phyloP scores from a whole-genome alignment of 2,329 filamentous ascomycete species.

The Trichoderma simmonsii region DNA sequence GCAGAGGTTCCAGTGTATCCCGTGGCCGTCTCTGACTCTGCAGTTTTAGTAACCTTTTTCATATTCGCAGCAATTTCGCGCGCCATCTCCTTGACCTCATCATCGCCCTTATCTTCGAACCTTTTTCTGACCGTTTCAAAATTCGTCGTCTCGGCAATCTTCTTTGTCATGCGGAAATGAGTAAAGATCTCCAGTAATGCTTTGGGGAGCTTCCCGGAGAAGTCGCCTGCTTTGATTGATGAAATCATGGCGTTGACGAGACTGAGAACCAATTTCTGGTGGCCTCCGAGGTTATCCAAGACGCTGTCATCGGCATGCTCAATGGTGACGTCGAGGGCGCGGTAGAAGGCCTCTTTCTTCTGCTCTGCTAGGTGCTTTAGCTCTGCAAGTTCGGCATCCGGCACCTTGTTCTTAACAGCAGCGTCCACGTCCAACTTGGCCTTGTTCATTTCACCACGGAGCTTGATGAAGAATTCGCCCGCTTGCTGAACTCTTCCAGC shows the following conservation, averaged over 20 bases:
- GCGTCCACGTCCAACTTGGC: conserved; percentile 45
- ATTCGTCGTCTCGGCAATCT: conserved; percentile 61
- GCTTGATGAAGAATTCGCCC: conserved; percentile 47
- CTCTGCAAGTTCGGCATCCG: conserved; percentile 35
- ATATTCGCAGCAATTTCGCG: conserved; percentile 53
- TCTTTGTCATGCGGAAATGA: conserved; percentile 58
- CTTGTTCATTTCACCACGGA: conserved; percentile 47
- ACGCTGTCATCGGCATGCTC: conserved; percentile 54
- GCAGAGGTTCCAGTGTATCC: conserved; percentile 41
- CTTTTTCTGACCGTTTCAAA: conserved; percentile 62
- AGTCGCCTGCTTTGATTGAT: conserved; percentile 52
- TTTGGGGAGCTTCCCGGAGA: conserved; percentile 52
- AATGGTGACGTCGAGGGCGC: conserved; percentile 52
- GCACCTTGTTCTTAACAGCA: conserved; percentile 41
- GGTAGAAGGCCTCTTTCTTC: conserved; percentile 48
- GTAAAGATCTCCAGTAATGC: conserved; percentile 59
- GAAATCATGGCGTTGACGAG: conserved; percentile 54
- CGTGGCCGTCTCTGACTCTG: conserved; percentile 35
- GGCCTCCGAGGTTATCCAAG: conserved; percentile 55
- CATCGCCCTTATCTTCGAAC: conserved; percentile 63
- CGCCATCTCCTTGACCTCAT: conserved; percentile 60
- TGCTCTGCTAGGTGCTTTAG: conserved; percentile 42
- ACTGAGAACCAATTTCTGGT: conserved; percentile 54
- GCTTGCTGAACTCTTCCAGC: conserved; percentile 50
- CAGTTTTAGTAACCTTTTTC: conserved; percentile 38